Percentiles rank a stretch among this genome's conserved stretches.
Evolutionary conservation across 176 grass and related monocot genomes (phyloP).

Genomic region (Carex scoparia): DNA sequence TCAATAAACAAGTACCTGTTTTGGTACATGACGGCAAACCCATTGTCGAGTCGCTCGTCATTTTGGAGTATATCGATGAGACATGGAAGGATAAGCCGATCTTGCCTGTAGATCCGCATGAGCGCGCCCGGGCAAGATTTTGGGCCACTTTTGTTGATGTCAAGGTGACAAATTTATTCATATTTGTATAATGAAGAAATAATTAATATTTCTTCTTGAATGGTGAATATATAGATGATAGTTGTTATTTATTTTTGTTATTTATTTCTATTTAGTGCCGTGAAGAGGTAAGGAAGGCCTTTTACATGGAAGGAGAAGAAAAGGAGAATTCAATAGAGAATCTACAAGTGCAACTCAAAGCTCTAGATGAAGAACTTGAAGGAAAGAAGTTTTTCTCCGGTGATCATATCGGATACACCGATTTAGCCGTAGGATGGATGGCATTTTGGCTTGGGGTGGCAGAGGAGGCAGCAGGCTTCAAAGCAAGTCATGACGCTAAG

Average conservation of each 20-base stretch:
- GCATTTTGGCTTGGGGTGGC: slow-evolving; percentile 26
- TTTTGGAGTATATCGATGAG: slow-evolving; percentile 50
- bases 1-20: slow-evolving; percentile 46
- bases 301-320: slow-evolving; percentile 30
- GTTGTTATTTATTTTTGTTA: neutral
- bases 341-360: slow-evolving; percentile 23
- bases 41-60: slow-evolving; percentile 34
- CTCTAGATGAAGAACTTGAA: slow-evolving; percentile 25
- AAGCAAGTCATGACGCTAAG: slow-evolving; percentile 13
- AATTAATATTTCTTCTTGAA: neutral
- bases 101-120: slow-evolving; percentile 9
- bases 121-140: slow-evolving; percentile 36
- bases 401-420: slow-evolving; percentile 24
- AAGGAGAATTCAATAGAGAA: slow-evolving; percentile 21
- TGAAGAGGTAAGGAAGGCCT: slow-evolving; percentile 28
- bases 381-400: slow-evolving; percentile 39
- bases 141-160: slow-evolving; percentile 50
- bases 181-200: neutral
- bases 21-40: slow-evolving; percentile 31
- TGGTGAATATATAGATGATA: neutral
- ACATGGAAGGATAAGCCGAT: slow-evolving; percentile 29
- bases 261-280: slow-evolving; percentile 15
- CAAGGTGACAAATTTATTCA: slow-evolving; percentile 19
- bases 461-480: slow-evolving; percentile 30
- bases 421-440: slow-evolving; percentile 28